phyloP scores from a whole-genome alignment of 1,139 yeast species.

The Protomyces gravidus region DNA sequence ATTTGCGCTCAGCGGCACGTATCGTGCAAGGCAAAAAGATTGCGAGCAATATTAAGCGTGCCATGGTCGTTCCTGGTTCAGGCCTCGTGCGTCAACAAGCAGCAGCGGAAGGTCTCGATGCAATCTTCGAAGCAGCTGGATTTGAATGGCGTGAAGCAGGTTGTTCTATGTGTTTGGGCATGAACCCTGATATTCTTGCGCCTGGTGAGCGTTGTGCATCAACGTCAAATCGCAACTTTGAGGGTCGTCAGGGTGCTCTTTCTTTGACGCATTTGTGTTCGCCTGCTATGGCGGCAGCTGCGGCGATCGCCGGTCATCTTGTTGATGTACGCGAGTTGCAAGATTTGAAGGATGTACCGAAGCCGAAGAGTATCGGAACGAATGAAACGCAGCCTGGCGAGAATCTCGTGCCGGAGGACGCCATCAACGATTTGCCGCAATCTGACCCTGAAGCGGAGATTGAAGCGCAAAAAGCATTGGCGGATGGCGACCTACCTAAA shows the following conservation, averaged over 20 bases:
- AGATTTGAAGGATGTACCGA: slow-evolving; percentile 38
- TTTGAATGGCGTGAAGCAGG: slow-evolving; percentile 99
- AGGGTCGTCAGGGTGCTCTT: slow-evolving; percentile 96
- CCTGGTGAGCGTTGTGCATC: slow-evolving; percentile 98
- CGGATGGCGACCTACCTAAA: slow-evolving; percentile 25
- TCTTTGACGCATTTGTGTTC: slow-evolving; percentile 98
- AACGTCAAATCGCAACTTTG: slow-evolving; percentile 96
- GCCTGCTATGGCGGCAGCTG: slow-evolving; percentile 99
- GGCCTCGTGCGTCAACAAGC: slow-evolving; percentile 92
- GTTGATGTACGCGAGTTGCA: slow-evolving; percentile 81
- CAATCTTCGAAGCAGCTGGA: slow-evolving; percentile 85
- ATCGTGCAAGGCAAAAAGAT: slow-evolving; percentile 87
- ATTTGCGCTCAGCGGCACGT: slow-evolving; percentile 88
- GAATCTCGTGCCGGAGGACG: slow-evolving; percentile 35
- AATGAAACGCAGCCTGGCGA: slow-evolving; percentile 58
- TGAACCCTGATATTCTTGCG: slow-evolving; percentile 94
- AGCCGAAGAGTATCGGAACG: slow-evolving; percentile 49
- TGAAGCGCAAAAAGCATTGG: slow-evolving; percentile 37
- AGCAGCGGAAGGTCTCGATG: slow-evolving; percentile 88
- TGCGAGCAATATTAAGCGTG: slow-evolving; percentile 75
- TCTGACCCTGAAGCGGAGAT: slow-evolving; percentile 41
- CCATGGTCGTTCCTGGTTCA: slow-evolving; percentile 94
- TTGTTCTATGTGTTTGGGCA: slow-evolving; percentile 98
- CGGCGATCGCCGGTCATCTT: slow-evolving; percentile 87
- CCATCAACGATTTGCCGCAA: slow-evolving; percentile 34